A percentile compares a stretch with the other conserved stretches of the same genome.
phyloP scores from a whole-genome alignment of 2,329 filamentous ascomycete species.

The Ceratocystis albifundus region DNA sequence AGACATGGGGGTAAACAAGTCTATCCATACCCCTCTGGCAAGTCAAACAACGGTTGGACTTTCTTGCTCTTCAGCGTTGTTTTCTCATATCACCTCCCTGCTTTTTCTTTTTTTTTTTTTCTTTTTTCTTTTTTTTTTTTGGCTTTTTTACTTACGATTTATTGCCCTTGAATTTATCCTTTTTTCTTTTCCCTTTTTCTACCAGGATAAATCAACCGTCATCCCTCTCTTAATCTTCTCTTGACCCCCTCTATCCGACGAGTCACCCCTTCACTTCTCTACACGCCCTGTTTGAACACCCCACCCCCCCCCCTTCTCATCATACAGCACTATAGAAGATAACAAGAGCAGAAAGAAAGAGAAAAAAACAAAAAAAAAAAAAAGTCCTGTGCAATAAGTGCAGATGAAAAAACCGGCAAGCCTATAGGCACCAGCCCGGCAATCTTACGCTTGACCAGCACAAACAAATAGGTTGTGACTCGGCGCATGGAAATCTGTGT shows the following conservation, averaged over 20 bases:
- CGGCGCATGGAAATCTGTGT: not conserved
- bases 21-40: too few species aligned
- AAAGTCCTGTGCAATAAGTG: too few species aligned
- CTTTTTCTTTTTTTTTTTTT: conserved; percentile 2
- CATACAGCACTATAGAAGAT: too few species aligned
- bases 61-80: conserved; percentile 6
- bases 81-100: not conserved
- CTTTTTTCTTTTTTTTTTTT: too few species aligned
- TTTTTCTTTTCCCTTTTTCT: not conserved
- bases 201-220: not conserved
- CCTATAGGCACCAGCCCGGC: not conserved
- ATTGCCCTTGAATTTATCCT: conserved; percentile 4
- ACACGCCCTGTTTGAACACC: too few species aligned
- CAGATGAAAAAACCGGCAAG: conserved; percentile 5
- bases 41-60: not conserved
- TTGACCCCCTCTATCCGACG: not conserved
- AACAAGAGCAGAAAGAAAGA: too few species aligned
- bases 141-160: conserved; percentile 21
- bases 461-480: not conserved
- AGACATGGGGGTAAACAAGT: too few species aligned
- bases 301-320: too few species aligned
- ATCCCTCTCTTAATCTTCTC: not conserved
- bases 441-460: not conserved
- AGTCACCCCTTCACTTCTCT: not conserved
- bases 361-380: too few species aligned